Percentiles rank a stretch among this genome's conserved stretches.
phyloP scores from a whole-genome alignment of 805 yeast species.

The Ogataea allantospora region DNA sequence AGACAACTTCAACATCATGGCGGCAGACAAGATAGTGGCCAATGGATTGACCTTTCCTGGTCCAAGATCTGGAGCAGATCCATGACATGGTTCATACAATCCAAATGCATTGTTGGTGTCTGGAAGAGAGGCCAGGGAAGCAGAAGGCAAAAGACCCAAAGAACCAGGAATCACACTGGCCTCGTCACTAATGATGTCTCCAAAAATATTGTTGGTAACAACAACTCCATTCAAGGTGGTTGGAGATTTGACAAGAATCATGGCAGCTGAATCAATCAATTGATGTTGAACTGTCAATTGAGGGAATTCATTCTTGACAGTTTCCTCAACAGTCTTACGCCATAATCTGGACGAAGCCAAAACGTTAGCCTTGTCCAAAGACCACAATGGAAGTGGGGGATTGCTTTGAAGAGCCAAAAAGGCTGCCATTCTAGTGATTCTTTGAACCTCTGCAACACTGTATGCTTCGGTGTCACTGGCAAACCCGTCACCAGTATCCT shows the following conservation, averaged over 20 bases:
- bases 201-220: slow-evolving; percentile 94
- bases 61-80: slow-evolving; percentile 94
- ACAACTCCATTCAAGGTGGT: slow-evolving; percentile 89
- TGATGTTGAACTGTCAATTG: slow-evolving; percentile 85
- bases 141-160: slow-evolving; percentile 91
- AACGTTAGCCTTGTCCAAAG: slow-evolving; percentile 96
- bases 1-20: slow-evolving; percentile 95
- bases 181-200: slow-evolving; percentile 97
- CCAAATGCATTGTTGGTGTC: slow-evolving; percentile 94
- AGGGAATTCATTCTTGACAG: slow-evolving; percentile 87
- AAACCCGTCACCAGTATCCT: slow-evolving; percentile 80
- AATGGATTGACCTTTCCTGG: slow-evolving; percentile 89
- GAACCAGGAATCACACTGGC: slow-evolving; percentile 98
- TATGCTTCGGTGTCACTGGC: slow-evolving; percentile 96
- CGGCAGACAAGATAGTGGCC: slow-evolving; percentile 93
- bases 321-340: slow-evolving; percentile 89
- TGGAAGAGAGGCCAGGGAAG: slow-evolving; percentile 95
- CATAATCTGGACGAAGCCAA: slow-evolving; percentile 94
- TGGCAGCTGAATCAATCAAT: slow-evolving; percentile 97
- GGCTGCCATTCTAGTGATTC: slow-evolving; percentile 98
- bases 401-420: slow-evolving; percentile 88
- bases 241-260: slow-evolving; percentile 93
- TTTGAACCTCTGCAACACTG: slow-evolving; percentile 86
- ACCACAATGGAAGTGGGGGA: slow-evolving; percentile 96
- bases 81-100: slow-evolving; percentile 97